Conservation (phyloP, 352 stramenopile genomes). For the Phytophthora hibernalis region DNA sequence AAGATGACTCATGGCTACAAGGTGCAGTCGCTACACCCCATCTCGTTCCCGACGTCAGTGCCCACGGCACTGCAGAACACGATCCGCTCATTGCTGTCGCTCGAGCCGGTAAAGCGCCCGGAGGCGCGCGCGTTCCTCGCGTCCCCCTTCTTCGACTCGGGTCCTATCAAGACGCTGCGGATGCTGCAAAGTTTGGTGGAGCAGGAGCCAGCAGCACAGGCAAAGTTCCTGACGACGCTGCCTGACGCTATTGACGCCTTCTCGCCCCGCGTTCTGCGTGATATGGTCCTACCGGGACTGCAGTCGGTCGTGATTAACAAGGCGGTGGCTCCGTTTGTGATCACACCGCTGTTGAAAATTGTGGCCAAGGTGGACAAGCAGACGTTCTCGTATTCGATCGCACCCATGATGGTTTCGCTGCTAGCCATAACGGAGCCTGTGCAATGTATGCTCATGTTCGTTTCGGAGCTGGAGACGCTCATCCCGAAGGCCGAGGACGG, state of each 20-base stretch:
- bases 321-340: constrained; percentile 85
- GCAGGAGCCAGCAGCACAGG: constrained; percentile 80
- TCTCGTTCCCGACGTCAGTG: constrained; percentile 78
- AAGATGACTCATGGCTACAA: constrained; percentile 91
- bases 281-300: constrained; percentile 86
- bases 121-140: constrained; percentile 80
- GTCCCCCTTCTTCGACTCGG: constrained; percentile 89
- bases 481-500: constrained; percentile 86
- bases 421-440: constrained; percentile 87
- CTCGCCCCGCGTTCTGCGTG: constrained; percentile 76
- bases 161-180: constrained; percentile 85
- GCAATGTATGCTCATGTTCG: constrained; percentile 92
- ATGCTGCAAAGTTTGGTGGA: constrained; percentile 85
- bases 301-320: constrained; percentile 89
- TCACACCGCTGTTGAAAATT: constrained; percentile 90
- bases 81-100: constrained; percentile 75
- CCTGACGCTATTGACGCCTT: constrained; percentile 81
- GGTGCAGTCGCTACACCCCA: constrained; percentile 88
- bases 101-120: constrained; percentile 66
- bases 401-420: constrained; percentile 83
- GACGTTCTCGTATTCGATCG: constrained; percentile 80
- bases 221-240: constrained; percentile 81
- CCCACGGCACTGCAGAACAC: constrained; percentile 88
- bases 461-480: constrained; percentile 83
- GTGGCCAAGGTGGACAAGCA: constrained; percentile 88